A percentile compares a stretch with the other conserved stretches of the same genome.
Evolutionary conservation across 805 yeast genomes (phyloP).

Genomic region (Pichia cabralensis): DNA sequence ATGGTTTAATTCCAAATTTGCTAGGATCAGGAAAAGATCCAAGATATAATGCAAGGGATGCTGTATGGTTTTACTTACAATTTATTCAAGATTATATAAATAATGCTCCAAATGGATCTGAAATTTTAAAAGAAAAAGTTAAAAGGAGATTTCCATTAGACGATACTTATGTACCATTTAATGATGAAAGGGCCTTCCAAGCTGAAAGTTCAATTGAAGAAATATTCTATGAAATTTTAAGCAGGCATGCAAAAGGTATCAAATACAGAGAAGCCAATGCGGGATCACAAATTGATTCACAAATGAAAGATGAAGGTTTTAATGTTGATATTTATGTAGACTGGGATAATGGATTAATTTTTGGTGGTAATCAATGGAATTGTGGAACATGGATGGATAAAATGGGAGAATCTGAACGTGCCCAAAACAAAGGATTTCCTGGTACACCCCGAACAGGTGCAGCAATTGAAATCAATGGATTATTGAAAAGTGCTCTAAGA

Average conservation of each 20-base stretch:
- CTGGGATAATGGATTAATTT: constrained; percentile 80
- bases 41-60: constrained; percentile 92
- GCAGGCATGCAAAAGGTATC: constrained; percentile 86
- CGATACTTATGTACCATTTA: constrained; percentile 62
- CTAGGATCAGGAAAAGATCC: constrained; percentile 92
- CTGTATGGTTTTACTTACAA: constrained; percentile 90
- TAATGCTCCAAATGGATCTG: constrained; percentile 57
- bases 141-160: constrained; percentile 74
- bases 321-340: constrained; percentile 73
- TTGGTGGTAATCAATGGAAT: constrained; percentile 86
- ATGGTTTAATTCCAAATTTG: constrained; percentile 89
- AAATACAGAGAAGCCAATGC: constrained; percentile 92
- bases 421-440: constrained; percentile 83
- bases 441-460: constrained; percentile 99
- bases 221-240: constrained; percentile 67
- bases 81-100: constrained; percentile 75
- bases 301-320: constrained; percentile 89
- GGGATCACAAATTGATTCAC: constrained; percentile 78
- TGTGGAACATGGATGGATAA: constrained; percentile 99
- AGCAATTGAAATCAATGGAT: constrained; percentile 84
- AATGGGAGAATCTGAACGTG: constrained; percentile 89
- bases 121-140: constrained; percentile 60
- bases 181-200: constrained; percentile 68
- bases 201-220: constrained; percentile 65
- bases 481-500: constrained; percentile 73